Base-by-base conservation (phyloP, 331 rosid genomes). In the Stylosanthes scabra region DNA sequence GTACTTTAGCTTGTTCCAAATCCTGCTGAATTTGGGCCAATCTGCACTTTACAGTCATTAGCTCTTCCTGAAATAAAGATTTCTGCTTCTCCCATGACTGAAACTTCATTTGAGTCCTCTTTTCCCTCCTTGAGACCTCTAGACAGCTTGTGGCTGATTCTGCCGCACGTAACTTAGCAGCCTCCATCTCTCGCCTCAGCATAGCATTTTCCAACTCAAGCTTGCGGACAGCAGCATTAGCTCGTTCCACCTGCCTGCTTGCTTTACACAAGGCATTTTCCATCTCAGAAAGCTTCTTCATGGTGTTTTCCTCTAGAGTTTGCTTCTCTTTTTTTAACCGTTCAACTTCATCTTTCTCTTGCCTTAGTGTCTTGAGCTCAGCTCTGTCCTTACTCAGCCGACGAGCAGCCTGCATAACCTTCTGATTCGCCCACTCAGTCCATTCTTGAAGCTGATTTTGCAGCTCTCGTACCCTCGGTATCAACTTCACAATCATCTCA, bases 351-450 rank as follows among this genome's bases (percentile, higher is more conserved):
- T 94, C 99, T 80, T 86, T 89, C 83, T 94, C 97, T 86, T 85
- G 89, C 71, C 88, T 89, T 52, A 94, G 80, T 40, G 83, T 82
- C 87, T 85, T 91, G 8, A 91, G 96, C 70, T 91, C 96, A 39
- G 85, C 90, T 79, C 84, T 94, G 80, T 94, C 97, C 87, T 89
- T 91, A 66, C 97, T 70, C 74, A 94, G 86, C 76, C 96, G 83
- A 71, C 92, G 89, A 46, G 99, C 97, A 76, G 97, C 97, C 81
- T 94, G 97, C 99, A 91, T 89, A 63, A 94, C 93, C 85, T 91
- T 94, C 80, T 91, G 97, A 74, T 94, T 91, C 49, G 90, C 97
- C 97, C 97, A 94, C 72, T 94, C 93, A 51, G 90, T 91, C 99
- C 99, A 94, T 84, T 90, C 96, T 81, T 89, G 93, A 44, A 88